Conservation (phyloP, 179 eudicot genomes). For the Actinidia arguta region DNA sequence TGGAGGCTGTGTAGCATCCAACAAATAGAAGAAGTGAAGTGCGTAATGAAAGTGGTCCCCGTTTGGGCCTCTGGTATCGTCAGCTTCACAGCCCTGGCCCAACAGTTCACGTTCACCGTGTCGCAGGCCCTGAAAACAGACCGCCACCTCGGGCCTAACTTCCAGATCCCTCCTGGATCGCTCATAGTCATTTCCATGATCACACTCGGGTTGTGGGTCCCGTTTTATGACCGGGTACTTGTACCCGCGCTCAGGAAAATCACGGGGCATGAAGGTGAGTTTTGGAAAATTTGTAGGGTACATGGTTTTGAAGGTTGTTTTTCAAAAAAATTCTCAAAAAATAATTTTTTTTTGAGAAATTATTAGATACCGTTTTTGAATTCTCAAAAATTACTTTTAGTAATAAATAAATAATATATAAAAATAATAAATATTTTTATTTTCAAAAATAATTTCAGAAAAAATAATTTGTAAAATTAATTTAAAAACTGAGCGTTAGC, state of each 20-base stretch:
- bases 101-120: constrained; percentile 55
- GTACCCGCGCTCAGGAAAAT: constrained; percentile 48
- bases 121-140: constrained; percentile 64
- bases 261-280: constrained; percentile 31
- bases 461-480: no score
- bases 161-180: constrained; percentile 62
- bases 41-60: constrained; percentile 54
- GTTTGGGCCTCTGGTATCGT: constrained; percentile 69
- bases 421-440: no score
- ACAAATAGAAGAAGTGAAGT: constrained; percentile 66
- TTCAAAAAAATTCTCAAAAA: no score
- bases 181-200: constrained; percentile 47
- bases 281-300: no score
- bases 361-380: no score
- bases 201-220: constrained; percentile 51
- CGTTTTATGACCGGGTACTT: constrained; percentile 55
- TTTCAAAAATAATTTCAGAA: no score
- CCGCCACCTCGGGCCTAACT: constrained; percentile 51
- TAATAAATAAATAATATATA: no score
- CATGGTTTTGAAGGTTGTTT: no score
- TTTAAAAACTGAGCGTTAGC: no score
- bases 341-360: no score
- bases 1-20: constrained; percentile 63
- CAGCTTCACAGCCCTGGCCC: constrained; percentile 49
- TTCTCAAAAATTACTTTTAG: no score